Evolutionary conservation across 208 protist genomes (phyloP), one percentile per base, ranked within the genome.

Genomic region (Tritrichomonas musculus): DNA sequence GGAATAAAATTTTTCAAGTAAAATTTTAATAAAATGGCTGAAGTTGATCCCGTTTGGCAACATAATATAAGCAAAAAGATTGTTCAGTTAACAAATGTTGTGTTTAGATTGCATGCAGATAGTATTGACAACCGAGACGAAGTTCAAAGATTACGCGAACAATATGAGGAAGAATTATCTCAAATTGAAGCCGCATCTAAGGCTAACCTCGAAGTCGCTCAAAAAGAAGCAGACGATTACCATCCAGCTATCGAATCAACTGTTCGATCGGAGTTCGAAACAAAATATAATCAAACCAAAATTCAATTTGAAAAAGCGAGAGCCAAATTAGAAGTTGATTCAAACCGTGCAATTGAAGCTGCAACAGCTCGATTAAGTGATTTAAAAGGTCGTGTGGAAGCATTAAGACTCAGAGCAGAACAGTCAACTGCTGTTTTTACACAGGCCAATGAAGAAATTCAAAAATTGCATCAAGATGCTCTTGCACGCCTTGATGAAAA

Each of bases 361-460:
- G 77, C 77, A n/a, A 88, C 77, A 39, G 41, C 20, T 5, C 4
- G 47, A 8, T 17, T 88, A 11, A 60, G 27, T 50, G 77, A 88
- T 33, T 27, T 88, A 13, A 88, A 88, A 53, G 47, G n/a, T 39
- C 41, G 41, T n/a, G 77, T 88, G 33, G 41, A 60, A 88, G 47
- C 33, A 60, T 57, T 88, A 60, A 57, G 47, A 88, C 33, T 44
- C 9, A 25, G n/a, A n/a, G 77, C 47, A 57, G 47, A 88, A n/a
- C 25, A 44, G 20, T 20, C 47, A 39, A 88, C 33, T 27, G 47
- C 41, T 22, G 27, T 49, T 22, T 57, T 88, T 20, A n/a, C 13
- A 57, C 47, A 88, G 57, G 77, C 77, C 25, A 57, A 88, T 39
- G 77, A 57, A 5, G 77, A 88, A 88, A 88, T 88, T 55, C 77